phyloP scores from a whole-genome alignment of 768 basidiomycete species.

The Leucocoprinus leucothites region DNA sequence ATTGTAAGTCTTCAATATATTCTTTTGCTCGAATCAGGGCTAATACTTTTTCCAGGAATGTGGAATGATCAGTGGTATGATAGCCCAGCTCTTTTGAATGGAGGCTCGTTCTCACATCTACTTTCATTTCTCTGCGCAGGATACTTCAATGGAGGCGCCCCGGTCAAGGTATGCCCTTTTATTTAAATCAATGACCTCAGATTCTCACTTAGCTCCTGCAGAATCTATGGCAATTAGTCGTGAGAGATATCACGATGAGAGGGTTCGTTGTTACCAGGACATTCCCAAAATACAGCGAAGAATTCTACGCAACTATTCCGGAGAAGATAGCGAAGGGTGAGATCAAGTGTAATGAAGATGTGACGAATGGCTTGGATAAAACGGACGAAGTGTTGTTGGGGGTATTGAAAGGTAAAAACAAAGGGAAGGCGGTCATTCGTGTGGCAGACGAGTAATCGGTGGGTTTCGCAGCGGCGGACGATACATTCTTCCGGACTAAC shows the following conservation, averaged over 20 bases:
- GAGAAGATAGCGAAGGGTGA: conserved; percentile 34
- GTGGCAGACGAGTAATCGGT: conserved; percentile 25
- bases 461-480: no score
- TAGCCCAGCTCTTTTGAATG: background rate
- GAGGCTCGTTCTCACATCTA: conserved; percentile 13
- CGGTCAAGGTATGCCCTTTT: conserved; percentile 23
- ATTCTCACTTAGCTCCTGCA: conserved; percentile 12
- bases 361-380: conserved; percentile 40
- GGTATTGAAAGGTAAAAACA: conserved; percentile 32
- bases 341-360: conserved; percentile 44
- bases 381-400: conserved; percentile 31
- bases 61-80: conserved; percentile 31
- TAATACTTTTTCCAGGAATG: conserved; percentile 30
- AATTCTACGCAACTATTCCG: conserved; percentile 37
- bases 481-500: no score
- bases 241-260: conserved; percentile 37
- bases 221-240: conserved; percentile 37
- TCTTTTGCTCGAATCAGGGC: background rate
- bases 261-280: conserved; percentile 38
- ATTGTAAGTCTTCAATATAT: conserved; percentile 38
- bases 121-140: conserved; percentile 13
- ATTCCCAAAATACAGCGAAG: conserved; percentile 25
- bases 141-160: conserved; percentile 29
- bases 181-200: background rate
- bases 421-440: conserved; percentile 30